These are phyloP conservation scores for Aspergillus neotritici DNA, from an alignment of 2,329 filamentous ascomycete genomes.

Conservation along the genomic window DNA sequence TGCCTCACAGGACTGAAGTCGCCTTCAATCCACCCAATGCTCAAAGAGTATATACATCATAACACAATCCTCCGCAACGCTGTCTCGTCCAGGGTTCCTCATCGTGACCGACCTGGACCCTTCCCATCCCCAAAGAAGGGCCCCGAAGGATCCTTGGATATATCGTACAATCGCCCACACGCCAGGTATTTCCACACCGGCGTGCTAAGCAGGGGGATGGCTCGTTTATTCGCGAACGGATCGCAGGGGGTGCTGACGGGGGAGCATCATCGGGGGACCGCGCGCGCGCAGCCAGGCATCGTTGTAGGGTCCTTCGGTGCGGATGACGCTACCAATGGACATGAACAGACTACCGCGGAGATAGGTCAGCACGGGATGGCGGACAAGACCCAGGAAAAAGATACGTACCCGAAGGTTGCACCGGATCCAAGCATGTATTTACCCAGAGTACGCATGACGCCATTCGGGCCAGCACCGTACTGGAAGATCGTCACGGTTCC, in stretches of 20 bases:
- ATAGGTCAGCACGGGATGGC: not conserved
- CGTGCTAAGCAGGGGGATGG: not conserved
- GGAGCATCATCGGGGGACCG: conserved; percentile 66
- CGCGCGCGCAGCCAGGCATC: conserved; percentile 70
- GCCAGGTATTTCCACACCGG: conserved; percentile 5
- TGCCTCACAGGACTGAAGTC: conserved; percentile 8
- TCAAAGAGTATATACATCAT: conserved; percentile 18
- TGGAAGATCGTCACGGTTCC: conserved; percentile 91
- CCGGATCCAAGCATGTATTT: conserved; percentile 97
- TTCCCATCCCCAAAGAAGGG: conserved; percentile 2
- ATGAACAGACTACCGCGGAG: conserved; percentile 71
- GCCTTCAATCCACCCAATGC: conserved; percentile 3
- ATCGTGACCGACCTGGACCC: not conserved
- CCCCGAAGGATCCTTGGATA: conserved; percentile 7
- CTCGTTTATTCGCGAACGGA: conserved; percentile 26
- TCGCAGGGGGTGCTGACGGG: conserved; percentile 37
- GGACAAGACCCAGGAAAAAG: not conserved
- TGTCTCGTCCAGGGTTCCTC: conserved; percentile 3
- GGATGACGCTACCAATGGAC: conserved; percentile 95
- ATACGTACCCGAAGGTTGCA: conserved; percentile 82
- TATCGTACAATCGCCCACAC: conserved; percentile 29
- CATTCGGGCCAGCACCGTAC: conserved; percentile 87
- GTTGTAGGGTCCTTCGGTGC: conserved; percentile 78
- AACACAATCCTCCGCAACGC: conserved; percentile 2
- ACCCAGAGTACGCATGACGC: conserved; percentile 86